Base-by-base conservation (phyloP, 106 monocot species). In the Dactylorhiza incarnata region DNA sequence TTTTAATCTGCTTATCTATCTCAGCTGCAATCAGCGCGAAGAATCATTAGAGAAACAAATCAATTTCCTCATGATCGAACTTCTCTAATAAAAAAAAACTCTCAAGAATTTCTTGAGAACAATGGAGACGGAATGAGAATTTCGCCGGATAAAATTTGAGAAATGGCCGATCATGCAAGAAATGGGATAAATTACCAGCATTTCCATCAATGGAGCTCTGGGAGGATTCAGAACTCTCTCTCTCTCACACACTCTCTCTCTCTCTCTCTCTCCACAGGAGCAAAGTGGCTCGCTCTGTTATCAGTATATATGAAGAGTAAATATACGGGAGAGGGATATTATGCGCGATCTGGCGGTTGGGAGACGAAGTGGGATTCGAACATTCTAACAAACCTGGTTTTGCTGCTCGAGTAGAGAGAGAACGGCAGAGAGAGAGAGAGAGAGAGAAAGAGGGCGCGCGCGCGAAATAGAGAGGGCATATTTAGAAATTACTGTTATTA, bases 361-460 rank as follows among this genome's bases (percentile, higher is more conserved):
- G 45, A 6, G 15, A 45, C 4, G 69, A 16, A 70, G 23, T 46
- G 45, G 44, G 17, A 44, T n/a, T 16, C 12, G 11, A 45, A 16
- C 13, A 69, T 69, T 45, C 69, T 69, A 69, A 69, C 69, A 69
- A 69, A 69, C 69, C 44, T 16, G 69, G 45, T 45, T 44, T 25
- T 12, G 6, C 29, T 37, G 66, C 66, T 25, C 66, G 2, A 13
- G 29, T 66, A 66, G 25, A 24, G 65, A 52, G 51, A 52, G 51
- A 52, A 4, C n/a, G n/a, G n/a, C n/a, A 52, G 51, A 52, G 51
- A 51, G 51, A 51, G 51, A 51, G 51, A 51, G 51, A 51, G 51
- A 51, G 51, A 51, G 51, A 52, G 51, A 52, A 4, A 52, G 51
- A 52, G 51, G 0, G 51, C 14, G 51, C 51, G 14, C 51, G 51